Conservation (phyloP, 176 grass and related monocot genomes). For the Oryza coarctata region DNA sequence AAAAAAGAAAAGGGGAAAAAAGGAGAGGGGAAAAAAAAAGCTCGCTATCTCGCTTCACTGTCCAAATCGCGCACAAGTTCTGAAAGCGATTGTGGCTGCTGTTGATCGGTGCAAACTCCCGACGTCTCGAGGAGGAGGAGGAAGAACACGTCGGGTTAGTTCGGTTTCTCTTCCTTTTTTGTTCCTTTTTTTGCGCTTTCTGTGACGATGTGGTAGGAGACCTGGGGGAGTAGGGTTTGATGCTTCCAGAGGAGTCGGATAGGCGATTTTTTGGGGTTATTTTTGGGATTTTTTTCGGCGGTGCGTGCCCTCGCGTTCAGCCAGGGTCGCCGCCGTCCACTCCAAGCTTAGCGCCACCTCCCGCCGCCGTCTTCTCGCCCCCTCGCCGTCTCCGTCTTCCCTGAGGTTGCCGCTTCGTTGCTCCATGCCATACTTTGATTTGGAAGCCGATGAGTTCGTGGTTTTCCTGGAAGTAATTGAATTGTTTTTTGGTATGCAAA, state of each 20-base stretch:
- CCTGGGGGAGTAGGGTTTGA: neutral
- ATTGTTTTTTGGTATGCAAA: neutral
- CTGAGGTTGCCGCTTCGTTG: neutral
- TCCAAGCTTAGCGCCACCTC: neutral
- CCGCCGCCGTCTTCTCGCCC: neutral
- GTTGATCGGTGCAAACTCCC: neutral
- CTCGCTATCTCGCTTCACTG: neutral
- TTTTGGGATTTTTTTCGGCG: neutral
- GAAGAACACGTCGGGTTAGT: constrained; percentile 8
- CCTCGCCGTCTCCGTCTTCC: neutral
- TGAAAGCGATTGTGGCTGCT: constrained; percentile 18
- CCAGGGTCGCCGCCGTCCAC: neutral
- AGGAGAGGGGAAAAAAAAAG: neutral
- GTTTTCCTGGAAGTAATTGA: neutral
- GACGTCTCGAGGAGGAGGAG: neutral
- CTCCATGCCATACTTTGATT: neutral
- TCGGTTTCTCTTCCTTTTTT: neutral
- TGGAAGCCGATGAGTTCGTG: neutral
- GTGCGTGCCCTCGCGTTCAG: neutral
- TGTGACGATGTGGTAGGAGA: neutral
- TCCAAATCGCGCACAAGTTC: constrained; percentile 18
- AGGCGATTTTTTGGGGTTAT: constrained; percentile 10
- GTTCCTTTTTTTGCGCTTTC: neutral
- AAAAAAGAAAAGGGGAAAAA: neutral
- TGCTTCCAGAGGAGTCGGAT: neutral